Evolutionary conservation across 805 yeast genomes (phyloP), one percentile per base, ranked within the genome.

Genomic region (Wickerhamomyces chaumierensis): DNA sequence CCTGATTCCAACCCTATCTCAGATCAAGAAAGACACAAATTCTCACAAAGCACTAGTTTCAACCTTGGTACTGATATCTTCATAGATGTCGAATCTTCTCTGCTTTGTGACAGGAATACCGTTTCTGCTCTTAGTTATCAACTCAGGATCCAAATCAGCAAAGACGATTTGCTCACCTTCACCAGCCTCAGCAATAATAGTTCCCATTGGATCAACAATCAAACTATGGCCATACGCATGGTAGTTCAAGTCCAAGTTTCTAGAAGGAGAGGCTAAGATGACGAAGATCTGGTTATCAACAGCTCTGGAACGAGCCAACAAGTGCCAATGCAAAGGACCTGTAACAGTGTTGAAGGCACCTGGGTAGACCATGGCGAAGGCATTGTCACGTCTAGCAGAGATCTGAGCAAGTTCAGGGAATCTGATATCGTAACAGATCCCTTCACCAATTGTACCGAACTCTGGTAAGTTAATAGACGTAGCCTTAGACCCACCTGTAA

Each of bases 261-360:
- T 73, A 1, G 95, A 87, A 4, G 96, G 96, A 8, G 96, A 85
- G 45, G 95, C 87, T 47, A 87, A 60, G 23, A 92, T 69, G 8
- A 81, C 78, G 47, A 73, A 83, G 5, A 75, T 53, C 56, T 81
- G 82, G 55, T 81, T 83, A 56, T 83, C 94, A 11, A 83, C 73
- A 4, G 92, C 83, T 47, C 92, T 66, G 0, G 87, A 64, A 43
- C 77, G 68, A 1, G 87, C 92, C 44, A 83, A 65, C 42, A 81
- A 64, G 50, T 79, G 82, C 94, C 94, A 83, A 55, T 79, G 90
- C 58, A 79, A 62, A 2, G 94, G 94, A 0, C 94, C 94, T 0
- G 94, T 83, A 19, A 82, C 80, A 8, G 90, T 82, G 63, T 83
- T 83, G 63, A 83, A 83, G 0, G 94, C 94, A 42, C 88, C 86